Conservation (phyloP, 2,329 filamentous ascomycete species). For the Colletotrichum limetticola region DNA sequence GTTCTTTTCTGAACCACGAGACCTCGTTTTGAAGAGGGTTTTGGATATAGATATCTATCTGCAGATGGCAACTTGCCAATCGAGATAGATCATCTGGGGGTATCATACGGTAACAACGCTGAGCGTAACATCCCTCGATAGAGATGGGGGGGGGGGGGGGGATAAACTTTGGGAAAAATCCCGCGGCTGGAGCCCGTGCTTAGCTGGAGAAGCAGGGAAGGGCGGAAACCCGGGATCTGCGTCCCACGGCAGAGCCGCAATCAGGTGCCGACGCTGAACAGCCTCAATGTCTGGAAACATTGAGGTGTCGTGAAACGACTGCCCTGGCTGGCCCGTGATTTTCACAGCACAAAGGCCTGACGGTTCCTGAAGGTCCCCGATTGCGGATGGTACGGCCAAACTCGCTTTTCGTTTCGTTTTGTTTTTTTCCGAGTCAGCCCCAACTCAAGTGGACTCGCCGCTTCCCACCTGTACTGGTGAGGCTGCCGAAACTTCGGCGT, state of each 20-base stretch:
- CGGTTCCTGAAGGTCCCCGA: background rate
- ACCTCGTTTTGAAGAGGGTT: background rate
- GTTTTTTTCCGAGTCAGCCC: conserved; percentile 4
- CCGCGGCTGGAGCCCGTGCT: conserved; percentile 26
- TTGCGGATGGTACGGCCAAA: background rate
- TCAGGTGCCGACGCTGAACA: conserved; percentile 7
- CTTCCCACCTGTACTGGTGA: conserved; percentile 15
- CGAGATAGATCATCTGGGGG: conserved; percentile 13
- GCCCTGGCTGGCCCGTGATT: conserved; percentile 1
- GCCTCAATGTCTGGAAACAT: background rate
- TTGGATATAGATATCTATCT: background rate
- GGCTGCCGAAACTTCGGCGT: conserved; percentile 29
- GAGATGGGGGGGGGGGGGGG: background rate
- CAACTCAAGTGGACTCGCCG: background rate
- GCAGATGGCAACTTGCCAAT: conserved; percentile 6
- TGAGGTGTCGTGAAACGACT: conserved; percentile 3
- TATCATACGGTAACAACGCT: conserved; percentile 28
- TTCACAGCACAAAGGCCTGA: background rate
- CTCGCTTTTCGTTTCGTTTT: conserved; percentile 1
- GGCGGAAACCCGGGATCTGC: background rate
- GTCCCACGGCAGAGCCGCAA: conserved; percentile 17
- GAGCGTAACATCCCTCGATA: background rate
- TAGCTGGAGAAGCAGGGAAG: background rate
- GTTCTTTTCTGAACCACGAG: background rate
- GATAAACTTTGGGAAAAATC: background rate